Evolutionary conservation across 2,329 filamentous ascomycete species (phyloP).

Genomic region (Cercospora zeae-maydis): DNA sequence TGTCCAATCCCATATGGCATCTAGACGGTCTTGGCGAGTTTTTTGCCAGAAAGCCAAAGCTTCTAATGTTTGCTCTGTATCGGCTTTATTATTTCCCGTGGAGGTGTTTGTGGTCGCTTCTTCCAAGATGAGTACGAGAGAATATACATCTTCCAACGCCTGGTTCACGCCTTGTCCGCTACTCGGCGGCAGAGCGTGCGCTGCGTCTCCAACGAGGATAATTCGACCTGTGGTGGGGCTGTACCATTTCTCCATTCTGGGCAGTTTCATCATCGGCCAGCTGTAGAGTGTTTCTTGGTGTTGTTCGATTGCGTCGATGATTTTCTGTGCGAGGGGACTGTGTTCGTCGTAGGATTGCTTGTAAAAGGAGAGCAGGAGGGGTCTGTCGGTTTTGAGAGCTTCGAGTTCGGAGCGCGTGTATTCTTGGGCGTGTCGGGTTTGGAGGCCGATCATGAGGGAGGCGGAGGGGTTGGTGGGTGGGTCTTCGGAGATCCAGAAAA

Average conservation of each 20-base stretch:
- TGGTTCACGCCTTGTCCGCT: conserved; percentile 56
- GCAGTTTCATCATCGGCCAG: conserved; percentile 33
- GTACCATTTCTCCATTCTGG: conserved; percentile 47
- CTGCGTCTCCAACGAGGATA: conserved; percentile 56
- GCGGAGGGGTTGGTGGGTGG: conserved; percentile 30
- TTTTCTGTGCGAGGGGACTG: conserved; percentile 22
- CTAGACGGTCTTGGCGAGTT: conserved; percentile 26
- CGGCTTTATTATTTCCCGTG: not conserved
- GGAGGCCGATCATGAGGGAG: conserved; percentile 39
- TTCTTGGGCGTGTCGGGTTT: conserved; percentile 33
- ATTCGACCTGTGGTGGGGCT: conserved; percentile 40
- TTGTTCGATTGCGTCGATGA: conserved; percentile 23
- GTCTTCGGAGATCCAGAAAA: conserved; percentile 41
- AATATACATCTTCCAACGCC: conserved; percentile 54
- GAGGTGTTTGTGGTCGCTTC: not conserved
- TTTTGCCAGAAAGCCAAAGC: conserved; percentile 25
- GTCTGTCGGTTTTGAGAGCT: conserved; percentile 34
- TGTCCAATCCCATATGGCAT: conserved; percentile 25
- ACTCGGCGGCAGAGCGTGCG: conserved; percentile 54
- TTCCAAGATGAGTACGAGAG: conserved; percentile 42
- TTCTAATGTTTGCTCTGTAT: conserved; percentile 6
- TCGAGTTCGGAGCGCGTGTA: conserved; percentile 37
- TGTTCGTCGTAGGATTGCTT: conserved; percentile 21
- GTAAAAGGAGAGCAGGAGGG: conserved; percentile 17
- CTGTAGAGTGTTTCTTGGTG: conserved; percentile 23